A percentile compares a stretch with the other conserved stretches of the same genome.
Evolutionary conservation across 2,329 filamentous ascomycete species (phyloP).

Genomic region (Fusarium nurragi): DNA sequence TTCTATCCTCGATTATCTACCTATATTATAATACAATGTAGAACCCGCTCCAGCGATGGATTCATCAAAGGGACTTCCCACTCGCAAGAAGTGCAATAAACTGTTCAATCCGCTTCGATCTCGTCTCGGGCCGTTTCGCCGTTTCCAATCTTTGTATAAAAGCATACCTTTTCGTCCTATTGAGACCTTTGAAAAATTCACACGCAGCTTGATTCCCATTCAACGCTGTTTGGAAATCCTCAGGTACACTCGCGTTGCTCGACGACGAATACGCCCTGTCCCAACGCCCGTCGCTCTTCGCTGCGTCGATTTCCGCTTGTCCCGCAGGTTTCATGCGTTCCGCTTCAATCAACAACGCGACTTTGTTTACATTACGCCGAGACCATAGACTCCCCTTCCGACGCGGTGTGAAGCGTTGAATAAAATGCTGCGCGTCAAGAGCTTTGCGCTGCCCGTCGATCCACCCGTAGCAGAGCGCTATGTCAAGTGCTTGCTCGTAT

Average conservation of each 20-base stretch:
- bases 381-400: slow-evolving; percentile 66
- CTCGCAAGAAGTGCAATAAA: slow-evolving; percentile 53
- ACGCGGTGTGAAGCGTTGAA: slow-evolving; percentile 68
- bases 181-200: slow-evolving; percentile 55
- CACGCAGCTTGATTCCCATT: slow-evolving; percentile 48
- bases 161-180: slow-evolving; percentile 56
- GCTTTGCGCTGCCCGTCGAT: slow-evolving; percentile 65
- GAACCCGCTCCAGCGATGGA: slow-evolving; percentile 38
- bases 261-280: slow-evolving; percentile 64
- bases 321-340: slow-evolving; percentile 62
- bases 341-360: slow-evolving; percentile 54
- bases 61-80: slow-evolving; percentile 30
- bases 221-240: slow-evolving; percentile 59
- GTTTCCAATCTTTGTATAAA: slow-evolving; percentile 59
- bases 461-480: slow-evolving; percentile 69
- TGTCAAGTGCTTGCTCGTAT: slow-evolving; percentile 63
- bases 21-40: slow-evolving; percentile 13
- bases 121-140: slow-evolving; percentile 50
- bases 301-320: slow-evolving; percentile 60
- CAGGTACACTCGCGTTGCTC: slow-evolving; percentile 57
- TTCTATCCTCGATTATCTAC: neutral
- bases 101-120: slow-evolving; percentile 52
- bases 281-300: slow-evolving; percentile 67
- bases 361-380: slow-evolving; percentile 64
- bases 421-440: slow-evolving; percentile 58